phyloP scores from a whole-genome alignment of 805 yeast genomes.

The Candida nitratophila region DNA sequence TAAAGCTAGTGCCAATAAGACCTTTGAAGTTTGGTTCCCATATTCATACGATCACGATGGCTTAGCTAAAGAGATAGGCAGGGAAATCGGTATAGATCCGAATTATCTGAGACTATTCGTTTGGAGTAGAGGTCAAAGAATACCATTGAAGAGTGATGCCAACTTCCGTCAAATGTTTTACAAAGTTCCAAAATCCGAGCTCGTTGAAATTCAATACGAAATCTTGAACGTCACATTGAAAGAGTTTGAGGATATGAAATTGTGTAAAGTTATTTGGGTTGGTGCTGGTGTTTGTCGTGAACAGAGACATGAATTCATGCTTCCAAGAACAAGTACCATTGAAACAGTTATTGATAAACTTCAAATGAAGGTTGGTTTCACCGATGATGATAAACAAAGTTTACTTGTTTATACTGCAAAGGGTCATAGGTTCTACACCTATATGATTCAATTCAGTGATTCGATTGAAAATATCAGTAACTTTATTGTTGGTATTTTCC shows the following conservation, averaged over 20 bases:
- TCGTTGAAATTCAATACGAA: constrained; percentile 59
- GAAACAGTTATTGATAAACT: constrained; percentile 48
- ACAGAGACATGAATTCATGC: constrained; percentile 59
- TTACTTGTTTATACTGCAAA: constrained; percentile 53
- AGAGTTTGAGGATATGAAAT: constrained; percentile 71
- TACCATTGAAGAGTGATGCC: constrained; percentile 37
- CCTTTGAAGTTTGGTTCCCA: constrained; percentile 63
- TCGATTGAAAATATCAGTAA: constrained; percentile 34
- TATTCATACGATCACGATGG: constrained; percentile 50
- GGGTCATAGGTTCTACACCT: constrained; percentile 20
- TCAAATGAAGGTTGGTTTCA: constrained; percentile 45
- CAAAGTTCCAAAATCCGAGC: constrained; percentile 37
- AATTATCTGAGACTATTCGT: constrained; percentile 58
- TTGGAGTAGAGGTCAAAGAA: constrained; percentile 47
- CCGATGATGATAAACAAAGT: constrained; percentile 37
- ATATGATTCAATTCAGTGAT: constrained; percentile 26
- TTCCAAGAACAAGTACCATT: constrained; percentile 57
- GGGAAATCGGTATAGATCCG: constrained; percentile 45
- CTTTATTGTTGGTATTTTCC: constrained; percentile 41
- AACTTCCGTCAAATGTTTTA: constrained; percentile 27
- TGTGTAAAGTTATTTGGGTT: constrained; percentile 64
- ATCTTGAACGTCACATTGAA: constrained; percentile 63
- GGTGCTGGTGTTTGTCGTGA: constrained; percentile 64
- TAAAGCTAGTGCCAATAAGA: constrained; percentile 2
- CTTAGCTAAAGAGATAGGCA: constrained; percentile 56